Evolutionary conservation across 768 basidiomycete genomes (phyloP).

Genomic region (Agaricus blazei): DNA sequence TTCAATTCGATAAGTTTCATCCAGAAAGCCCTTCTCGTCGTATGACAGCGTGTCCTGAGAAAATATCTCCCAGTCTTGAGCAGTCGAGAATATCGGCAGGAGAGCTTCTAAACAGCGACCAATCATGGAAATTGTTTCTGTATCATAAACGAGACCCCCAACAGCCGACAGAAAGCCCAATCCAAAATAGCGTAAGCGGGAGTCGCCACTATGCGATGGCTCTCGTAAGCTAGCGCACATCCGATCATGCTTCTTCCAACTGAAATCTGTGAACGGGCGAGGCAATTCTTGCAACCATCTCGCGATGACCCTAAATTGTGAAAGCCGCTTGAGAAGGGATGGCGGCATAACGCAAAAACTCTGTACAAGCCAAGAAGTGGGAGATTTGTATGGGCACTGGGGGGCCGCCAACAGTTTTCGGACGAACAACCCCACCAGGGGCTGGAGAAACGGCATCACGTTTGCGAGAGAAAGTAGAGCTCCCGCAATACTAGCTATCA

Average conservation of each 20-base stretch:
- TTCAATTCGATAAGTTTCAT: background rate
- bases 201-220: too few species aligned
- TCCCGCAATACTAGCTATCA: background rate
- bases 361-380: constrained; percentile 5
- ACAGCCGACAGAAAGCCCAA: too few species aligned
- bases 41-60: background rate
- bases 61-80: too few species aligned
- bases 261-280: background rate
- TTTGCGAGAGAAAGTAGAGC: background rate
- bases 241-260: background rate
- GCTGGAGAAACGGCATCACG: constrained; percentile 5
- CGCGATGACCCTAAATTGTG: background rate
- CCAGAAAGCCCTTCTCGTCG: background rate
- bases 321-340: background rate
- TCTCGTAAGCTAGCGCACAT: too few species aligned
- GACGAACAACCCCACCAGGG: background rate
- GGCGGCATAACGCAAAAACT: background rate
- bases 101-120: too few species aligned
- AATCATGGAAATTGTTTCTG: too few species aligned
- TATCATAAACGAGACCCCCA: too few species aligned
- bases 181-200: too few species aligned
- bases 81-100: too few species aligned
- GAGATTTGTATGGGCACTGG: constrained; percentile 9
- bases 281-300: background rate
- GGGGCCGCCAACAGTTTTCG: background rate